Base-by-base conservation (phyloP, 306 rosid species). In the Mucuna pruriens region DNA sequence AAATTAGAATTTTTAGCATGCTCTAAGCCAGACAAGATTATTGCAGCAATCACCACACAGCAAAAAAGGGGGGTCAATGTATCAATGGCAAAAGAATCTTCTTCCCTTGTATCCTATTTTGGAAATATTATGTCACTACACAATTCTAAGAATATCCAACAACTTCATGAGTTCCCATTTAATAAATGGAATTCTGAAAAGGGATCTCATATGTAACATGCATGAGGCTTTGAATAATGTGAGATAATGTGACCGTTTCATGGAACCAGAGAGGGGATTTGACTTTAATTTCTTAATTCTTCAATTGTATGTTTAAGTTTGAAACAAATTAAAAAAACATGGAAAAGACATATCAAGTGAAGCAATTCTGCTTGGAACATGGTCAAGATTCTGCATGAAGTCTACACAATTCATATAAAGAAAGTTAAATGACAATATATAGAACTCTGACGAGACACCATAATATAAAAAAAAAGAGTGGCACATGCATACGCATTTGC, bases 311-410 rank as follows among this genome's bases (percentile, higher is more conserved):
- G 19, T 54, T 31, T 6, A 74, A 54, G 46, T 67, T 76, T 70
- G 36, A 55, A 70, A 70, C 36, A 52, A 54, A 10, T 38, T 6
- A 77, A 22, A 55, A 52, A 55, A 71, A 11, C 51, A 29, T 0
- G 49, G 29, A 31, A 73, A 51, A 13, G 73, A 34, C 10, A 71
- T n/a, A n/a, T 22, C 16, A 3, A n/a, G 33, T 15, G 16, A 31
- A 36, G 78, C 74, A 80, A 34, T 25, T 31, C 29, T n/a, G 49
- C 76, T 26, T 44, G 51, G 52, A 82, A 34, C 7, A 39, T 34
- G 75, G 39, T 79, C 83, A 69, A 57, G 65, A 85, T 77, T 78
- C 71, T 33, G 22, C 49, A 46, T 13, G 1, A 57, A 45, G 23
- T 46, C 33, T 57, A 38, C 58, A 13, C 75, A 46, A 76, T 36